Base-by-base conservation (phyloP, 371 early-diverging fungal species). In the Polyrhizophydium stewartii region DNA sequence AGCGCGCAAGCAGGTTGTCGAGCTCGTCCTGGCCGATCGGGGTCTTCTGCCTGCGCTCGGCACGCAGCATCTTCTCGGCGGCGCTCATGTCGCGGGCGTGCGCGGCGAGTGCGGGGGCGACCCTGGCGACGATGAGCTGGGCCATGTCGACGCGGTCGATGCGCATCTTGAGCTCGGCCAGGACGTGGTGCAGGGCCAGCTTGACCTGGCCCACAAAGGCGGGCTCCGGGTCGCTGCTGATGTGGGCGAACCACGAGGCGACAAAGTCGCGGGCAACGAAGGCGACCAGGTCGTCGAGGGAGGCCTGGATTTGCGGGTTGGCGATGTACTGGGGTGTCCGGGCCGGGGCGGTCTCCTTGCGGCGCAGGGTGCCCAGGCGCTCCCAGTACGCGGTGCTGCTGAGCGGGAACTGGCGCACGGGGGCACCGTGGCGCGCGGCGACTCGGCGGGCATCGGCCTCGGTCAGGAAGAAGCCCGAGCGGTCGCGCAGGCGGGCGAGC, bases 1-100 rank as follows among this genome's bases (percentile, higher is more conserved):
- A 81, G 30, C 77, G 66, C 7, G 87, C 86, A 12, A 91, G 64
- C 61, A 83, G 58, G 25, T 82, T 61, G 67, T 92, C 88, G 49
- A 83, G 66, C 31, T 84, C 83, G 31, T 82, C 84, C 35, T 3
- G 13, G 1, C 84, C 77, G 52, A 83, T 84, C 28, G 84, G 81
- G 33, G 80, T 65, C 21, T 79, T 72, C 50, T 87, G 84, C 6
- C 83, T 64, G 0, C 73, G 71, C 40, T 76, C 71, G 5, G 87
- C 86, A 16, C 82, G 69, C 13, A 88, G 63, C 0, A 82, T 55
- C n/a, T 50, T 73, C 66, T 87, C 89, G n/a, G 89, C 88, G 6
- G 68, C 66, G 21, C 88, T 78, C 61, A 84, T 85, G 9, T 88
- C 87, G 25, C 79, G 75, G 3, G 91, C 74, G 52, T 93, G 93